phyloP scores from a whole-genome alignment of 495 filamentous ascomycete genomes.

The Aspergillus nanangensis region DNA sequence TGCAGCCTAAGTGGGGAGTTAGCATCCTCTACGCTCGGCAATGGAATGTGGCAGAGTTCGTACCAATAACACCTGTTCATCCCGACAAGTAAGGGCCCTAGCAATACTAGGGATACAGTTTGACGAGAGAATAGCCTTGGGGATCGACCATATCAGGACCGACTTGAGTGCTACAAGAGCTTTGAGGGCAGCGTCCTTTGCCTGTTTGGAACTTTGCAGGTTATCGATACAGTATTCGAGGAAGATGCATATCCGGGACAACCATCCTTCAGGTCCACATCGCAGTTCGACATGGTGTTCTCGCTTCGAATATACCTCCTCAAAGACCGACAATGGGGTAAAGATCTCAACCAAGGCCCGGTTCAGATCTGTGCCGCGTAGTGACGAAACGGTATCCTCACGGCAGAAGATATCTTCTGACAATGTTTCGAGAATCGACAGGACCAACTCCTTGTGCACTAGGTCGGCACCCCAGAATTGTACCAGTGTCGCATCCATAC shows the following conservation, averaged over 20 bases:
- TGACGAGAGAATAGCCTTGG: constrained; percentile 68
- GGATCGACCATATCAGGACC: constrained; percentile 76
- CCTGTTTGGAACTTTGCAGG: constrained; percentile 57
- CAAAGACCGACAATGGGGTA: constrained; percentile 69
- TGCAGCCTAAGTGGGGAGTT: constrained; percentile 55
- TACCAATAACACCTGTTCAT: constrained; percentile 73
- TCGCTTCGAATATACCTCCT: constrained; percentile 67
- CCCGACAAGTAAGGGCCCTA: constrained; percentile 65
- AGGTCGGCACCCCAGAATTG: constrained; percentile 73
- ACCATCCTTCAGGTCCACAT: constrained; percentile 81
- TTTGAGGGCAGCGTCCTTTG: constrained; percentile 61
- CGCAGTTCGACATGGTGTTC: constrained; percentile 58
- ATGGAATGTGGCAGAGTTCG: constrained; percentile 16
- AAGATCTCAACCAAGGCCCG: constrained; percentile 90
- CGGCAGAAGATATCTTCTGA: constrained; percentile 92
- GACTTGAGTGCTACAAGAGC: constrained; percentile 71
- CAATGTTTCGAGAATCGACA: constrained; percentile 82
- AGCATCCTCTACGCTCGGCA: neutral
- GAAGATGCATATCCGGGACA: constrained; percentile 69
- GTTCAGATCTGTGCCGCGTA: constrained; percentile 79
- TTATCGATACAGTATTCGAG: constrained; percentile 68
- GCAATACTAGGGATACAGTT: constrained; percentile 69
- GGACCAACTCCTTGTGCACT: constrained; percentile 73
- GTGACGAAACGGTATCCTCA: constrained; percentile 77
- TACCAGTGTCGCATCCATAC: constrained; percentile 85